Base-by-base conservation (phyloP, 148 eudicot species). In the Rhododendron griersonianum region DNA sequence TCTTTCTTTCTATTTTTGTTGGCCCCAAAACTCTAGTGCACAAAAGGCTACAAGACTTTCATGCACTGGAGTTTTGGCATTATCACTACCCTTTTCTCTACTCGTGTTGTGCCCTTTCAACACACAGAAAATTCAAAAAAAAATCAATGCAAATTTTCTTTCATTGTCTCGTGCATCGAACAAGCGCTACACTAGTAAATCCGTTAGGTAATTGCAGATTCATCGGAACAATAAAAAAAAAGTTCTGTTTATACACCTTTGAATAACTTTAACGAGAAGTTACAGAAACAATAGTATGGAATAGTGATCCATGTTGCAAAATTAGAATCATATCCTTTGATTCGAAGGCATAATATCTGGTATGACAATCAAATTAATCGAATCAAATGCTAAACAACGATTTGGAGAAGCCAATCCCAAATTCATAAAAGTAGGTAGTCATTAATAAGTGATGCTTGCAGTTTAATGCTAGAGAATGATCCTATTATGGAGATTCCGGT, bases 391-490 rank as follows among this genome's bases (percentile, higher is more conserved):
- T 41, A 41, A 41, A 41, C 57, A 1, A 23, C 28, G 28, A 63
- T 63, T 63, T 23, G 28, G 11, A 63, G 25, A 23, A 23, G n/a
- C 28, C 28, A 63, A 63, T 63, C 1, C 25, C 39, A 37, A 44
- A 44, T 44, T 44, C 47, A 44, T 44, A 44, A 44, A 44, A 44
- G 8, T 44, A 44, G 7, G 47, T 44, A 6, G 7, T 44, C 47
- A n/a, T 44, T 47, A 23, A 85, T 7, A 3, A 19, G 39, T 48
- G 19, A 80, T 65, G 75, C 30, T 63, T 65, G 13, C 92, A 96
- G 98, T 74, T 37, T 95, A 88, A 93, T 96, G 99, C 88, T 83
- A 69, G 98, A 95, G 91, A 87, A 94, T 71, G 95, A 94, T 53
- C 88, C 86, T 10, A 89, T 79, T 1, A 87, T 91, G 90, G 93